phyloP scores from a whole-genome alignment of 768 basidiomycete genomes.

The Suillus occidentalis region DNA sequence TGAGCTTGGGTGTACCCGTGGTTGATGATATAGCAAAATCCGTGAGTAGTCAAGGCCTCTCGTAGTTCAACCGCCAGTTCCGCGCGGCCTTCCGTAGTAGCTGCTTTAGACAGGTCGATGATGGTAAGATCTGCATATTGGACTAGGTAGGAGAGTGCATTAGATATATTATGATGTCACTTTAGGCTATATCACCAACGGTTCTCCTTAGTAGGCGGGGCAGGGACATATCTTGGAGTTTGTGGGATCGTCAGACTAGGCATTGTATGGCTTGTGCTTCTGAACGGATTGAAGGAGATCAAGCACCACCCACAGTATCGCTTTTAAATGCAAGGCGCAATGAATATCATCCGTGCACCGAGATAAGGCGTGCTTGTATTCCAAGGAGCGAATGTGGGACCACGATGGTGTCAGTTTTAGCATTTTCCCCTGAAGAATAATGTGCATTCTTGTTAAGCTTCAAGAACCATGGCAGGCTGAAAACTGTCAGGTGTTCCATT shows the following conservation, averaged over 20 bases:
- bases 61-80: conserved; percentile 39
- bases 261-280: conserved; percentile 17
- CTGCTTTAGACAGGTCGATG: conserved; percentile 45
- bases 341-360: background rate
- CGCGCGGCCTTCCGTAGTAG: conserved; percentile 37
- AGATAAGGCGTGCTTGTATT: background rate
- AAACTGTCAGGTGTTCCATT: background rate
- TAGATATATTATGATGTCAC: background rate
- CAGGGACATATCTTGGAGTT: conserved; percentile 33
- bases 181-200: conserved; percentile 4
- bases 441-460: background rate
- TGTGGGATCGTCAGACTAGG: conserved; percentile 29
- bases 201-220: conserved; percentile 29
- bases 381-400: background rate
- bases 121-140: conserved; percentile 47
- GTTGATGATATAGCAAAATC: conserved; percentile 39
- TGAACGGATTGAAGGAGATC: background rate
- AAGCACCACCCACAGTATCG: background rate
- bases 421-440: background rate
- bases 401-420: background rate
- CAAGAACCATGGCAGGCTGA: background rate
- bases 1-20: conserved; percentile 38
- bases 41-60: conserved; percentile 41
- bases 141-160: conserved; percentile 29
- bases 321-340: conserved; percentile 1